phyloP scores from a whole-genome alignment of 495 filamentous ascomycete species.

The Aspergillus taichungensis region DNA sequence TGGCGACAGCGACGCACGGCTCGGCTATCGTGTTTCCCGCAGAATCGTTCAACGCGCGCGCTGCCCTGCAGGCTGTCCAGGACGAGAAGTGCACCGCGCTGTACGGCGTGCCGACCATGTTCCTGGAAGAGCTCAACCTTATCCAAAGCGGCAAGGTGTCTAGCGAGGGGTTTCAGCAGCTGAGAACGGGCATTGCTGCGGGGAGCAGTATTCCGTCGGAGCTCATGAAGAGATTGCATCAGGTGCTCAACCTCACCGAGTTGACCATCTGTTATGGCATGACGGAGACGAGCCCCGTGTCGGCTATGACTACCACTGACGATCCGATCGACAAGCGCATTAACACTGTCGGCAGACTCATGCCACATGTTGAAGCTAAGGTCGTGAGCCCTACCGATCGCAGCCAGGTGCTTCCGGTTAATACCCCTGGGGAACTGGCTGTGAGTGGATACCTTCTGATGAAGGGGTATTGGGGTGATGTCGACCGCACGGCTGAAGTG shows the following conservation, averaged over 20 bases:
- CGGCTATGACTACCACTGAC: constrained; percentile 76
- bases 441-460: constrained; percentile 82
- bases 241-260: constrained; percentile 67
- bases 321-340: constrained; percentile 77
- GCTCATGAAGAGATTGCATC: constrained; percentile 75
- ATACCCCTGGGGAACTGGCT: constrained; percentile 70
- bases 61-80: constrained; percentile 60
- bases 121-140: constrained; percentile 74
- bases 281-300: constrained; percentile 95
- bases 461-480: constrained; percentile 81
- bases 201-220: constrained; percentile 75
- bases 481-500: constrained; percentile 59
- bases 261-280: constrained; percentile 97
- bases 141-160: constrained; percentile 47
- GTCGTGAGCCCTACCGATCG: constrained; percentile 59
- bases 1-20: constrained; percentile 87
- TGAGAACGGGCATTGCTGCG: constrained; percentile 88
- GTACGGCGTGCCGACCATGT: constrained; percentile 96
- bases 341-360: constrained; percentile 61
- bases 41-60: constrained; percentile 77
- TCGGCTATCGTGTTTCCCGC: constrained; percentile 76
- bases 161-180: constrained; percentile 51
- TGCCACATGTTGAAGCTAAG: constrained; percentile 84
- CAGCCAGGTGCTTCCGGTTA: constrained; percentile 48
- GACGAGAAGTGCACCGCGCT: constrained; percentile 74